Percentiles rank a stretch among this genome's conserved stretches.
Evolutionary conservation across 495 filamentous ascomycete genomes (phyloP).

Genomic region (Aspergillus hancockii): DNA sequence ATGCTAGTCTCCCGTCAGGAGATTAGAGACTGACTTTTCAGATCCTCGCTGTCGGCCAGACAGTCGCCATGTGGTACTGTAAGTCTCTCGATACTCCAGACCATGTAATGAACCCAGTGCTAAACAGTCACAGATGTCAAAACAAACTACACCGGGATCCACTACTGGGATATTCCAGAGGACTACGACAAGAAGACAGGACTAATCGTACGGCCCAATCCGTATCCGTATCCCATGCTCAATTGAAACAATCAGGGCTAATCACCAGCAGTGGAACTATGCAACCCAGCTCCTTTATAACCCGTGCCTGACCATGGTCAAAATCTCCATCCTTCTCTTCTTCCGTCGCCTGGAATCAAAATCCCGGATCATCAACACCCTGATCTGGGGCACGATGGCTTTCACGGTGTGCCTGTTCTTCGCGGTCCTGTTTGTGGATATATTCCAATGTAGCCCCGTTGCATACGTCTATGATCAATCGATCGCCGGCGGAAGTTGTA

Average conservation of each 20-base stretch:
- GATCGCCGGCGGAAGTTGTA: conserved; percentile 41
- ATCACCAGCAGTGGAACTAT: conserved; percentile 39
- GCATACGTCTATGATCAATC: conserved; percentile 41
- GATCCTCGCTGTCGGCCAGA: conserved; percentile 26
- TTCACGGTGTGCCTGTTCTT: conserved; percentile 55
- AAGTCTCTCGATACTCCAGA: conserved; percentile 2
- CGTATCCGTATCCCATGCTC: not conserved
- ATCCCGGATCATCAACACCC: conserved; percentile 33
- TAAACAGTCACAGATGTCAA: conserved; percentile 44
- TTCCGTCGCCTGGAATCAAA: conserved; percentile 46
- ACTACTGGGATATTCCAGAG: conserved; percentile 42
- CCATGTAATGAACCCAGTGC: not conserved
- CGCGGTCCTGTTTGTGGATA: conserved; percentile 54
- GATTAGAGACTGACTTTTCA: conserved; percentile 3
- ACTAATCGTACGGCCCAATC: conserved; percentile 21
- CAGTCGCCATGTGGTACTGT: conserved; percentile 36
- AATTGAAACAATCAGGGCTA: not conserved
- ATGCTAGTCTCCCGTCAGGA: not conserved
- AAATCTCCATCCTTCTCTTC: conserved; percentile 55
- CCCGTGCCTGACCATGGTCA: conserved; percentile 61
- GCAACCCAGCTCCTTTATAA: conserved; percentile 65
- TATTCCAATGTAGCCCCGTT: conserved; percentile 58
- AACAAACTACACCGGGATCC: conserved; percentile 53
- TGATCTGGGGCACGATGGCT: conserved; percentile 44
- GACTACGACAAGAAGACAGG: conserved; percentile 22